Evolutionary conservation across 2,329 filamentous ascomycete genomes (phyloP), one percentile per base, ranked within the genome.

Genomic region (Didymella keratinophila): DNA sequence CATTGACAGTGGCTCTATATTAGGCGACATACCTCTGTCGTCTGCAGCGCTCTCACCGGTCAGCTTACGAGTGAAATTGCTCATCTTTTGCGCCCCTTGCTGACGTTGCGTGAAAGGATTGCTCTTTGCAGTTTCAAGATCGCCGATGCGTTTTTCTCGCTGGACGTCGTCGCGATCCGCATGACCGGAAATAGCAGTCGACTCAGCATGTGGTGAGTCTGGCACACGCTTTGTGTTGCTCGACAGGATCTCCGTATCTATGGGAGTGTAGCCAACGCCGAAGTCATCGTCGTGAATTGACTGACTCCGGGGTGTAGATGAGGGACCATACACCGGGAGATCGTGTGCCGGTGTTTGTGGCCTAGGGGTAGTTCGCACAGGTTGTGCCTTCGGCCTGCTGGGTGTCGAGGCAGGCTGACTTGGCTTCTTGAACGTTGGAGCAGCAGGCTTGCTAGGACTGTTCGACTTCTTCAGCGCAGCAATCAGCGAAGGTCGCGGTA

Each of bases 211-310:
- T 25, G 78, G 78, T 20, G 76, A 79, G 69, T 62, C 78, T 74
- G 70, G 81, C 65, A 71, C 67, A 64, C 58, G 78, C 72, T 71
- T 82, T 39, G 66, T 75, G 50, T 80, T 80, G 65, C 78, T 79
- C 1, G 78, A 79, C 11, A 79, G 59, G 12, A 75, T 63, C 47
- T 71, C 69, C 9, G 57, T 39, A 8, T 65, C 54, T 18, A 41
- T 37, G 23, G 23, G 28, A 50, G 36, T 53, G 6, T 39, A 20
- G n/a, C 39, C 58, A 16, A 58, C 1, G 30, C 55, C 58, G 21
- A 58, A 58, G 36, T 47, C 46, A 14, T 44, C 47, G 1, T 51
- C 52, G 12, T 60, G 53, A 9, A 49, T 43, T 21, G 47, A 48
- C 14, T 39, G 43, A 36, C 37, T 42, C 25, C 54, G 25, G 10